Base-by-base conservation (phyloP, 768 basidiomycete species). In the Exsudoporus frostii region DNA sequence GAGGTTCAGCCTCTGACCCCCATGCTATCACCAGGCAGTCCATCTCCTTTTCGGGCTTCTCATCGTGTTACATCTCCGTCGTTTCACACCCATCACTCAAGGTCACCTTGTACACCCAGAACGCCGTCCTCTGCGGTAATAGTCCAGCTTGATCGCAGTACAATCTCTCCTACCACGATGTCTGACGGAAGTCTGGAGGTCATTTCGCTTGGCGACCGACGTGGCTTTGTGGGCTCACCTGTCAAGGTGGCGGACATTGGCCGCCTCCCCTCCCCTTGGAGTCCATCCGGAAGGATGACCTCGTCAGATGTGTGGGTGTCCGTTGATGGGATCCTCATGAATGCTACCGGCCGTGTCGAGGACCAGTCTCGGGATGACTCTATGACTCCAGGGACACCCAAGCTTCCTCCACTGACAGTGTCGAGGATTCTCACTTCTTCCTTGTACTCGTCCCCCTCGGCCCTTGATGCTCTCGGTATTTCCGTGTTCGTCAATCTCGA, bases 261-360 rank as follows among this genome's bases (percentile, higher is more conserved):
- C 8, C 62, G 24, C 27, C 69, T 69, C 15, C 60, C 65, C 14
- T 71, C 67, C 3, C 67, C 69, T 5, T 71, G 67, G 67, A 68
- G 67, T 17, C 69, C 67, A 5, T 6, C 44, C 19, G 65, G 58
- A 47, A 55, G 39, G 19, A 3, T 15, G 1, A 17, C 56, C 2
- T 22, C 53, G 5, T 15, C 39, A 9, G 41, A 63, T 17, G 51
- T 71, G 1, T 70, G 67, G 66, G 48, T 69, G 44, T 56, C 67
- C 45, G 45, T 53, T 10, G 50, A 65, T 7, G 67, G 67, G 2
- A 2, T 51, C 8, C 50, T 70, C 47, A 25, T 29, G 38, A 56
- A 53, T 6, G 59, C 59, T 0, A 37, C 43, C 0, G 66, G 69
- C 25, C 64, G 54, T 11, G 27, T 59, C 9, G 34, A 46, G 5